These are phyloP conservation scores for Metarhizium brunneum DNA, from an alignment of 2,329 filamentous ascomycete species.

Conservation along the genomic window DNA sequence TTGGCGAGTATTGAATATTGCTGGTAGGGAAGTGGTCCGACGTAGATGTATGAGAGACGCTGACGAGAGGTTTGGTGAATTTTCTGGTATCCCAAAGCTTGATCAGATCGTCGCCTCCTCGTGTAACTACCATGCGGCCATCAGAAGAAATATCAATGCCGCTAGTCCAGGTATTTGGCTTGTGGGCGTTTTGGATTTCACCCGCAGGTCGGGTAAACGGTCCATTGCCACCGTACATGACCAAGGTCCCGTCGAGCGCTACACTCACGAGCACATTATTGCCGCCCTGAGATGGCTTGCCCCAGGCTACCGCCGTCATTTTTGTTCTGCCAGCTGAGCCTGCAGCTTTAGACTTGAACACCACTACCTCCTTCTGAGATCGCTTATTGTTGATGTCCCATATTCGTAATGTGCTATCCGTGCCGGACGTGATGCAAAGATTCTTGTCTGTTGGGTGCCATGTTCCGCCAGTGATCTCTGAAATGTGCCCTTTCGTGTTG, in stretches of 20 bases:
- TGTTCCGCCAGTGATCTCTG: conserved; percentile 77
- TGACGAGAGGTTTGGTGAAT: conserved; percentile 82
- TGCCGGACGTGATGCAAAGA: conserved; percentile 80
- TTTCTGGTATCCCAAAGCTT: conserved; percentile 97
- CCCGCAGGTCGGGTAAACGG: conserved; percentile 74
- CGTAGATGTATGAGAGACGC: conserved; percentile 69
- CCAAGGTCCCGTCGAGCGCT: conserved; percentile 79
- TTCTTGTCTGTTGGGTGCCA: conserved; percentile 88
- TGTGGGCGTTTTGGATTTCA: conserved; percentile 79
- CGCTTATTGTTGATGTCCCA: conserved; percentile 94
- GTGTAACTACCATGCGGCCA: conserved; percentile 80
- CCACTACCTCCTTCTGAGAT: conserved; percentile 84
- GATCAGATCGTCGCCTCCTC: conserved; percentile 84
- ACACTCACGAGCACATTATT: conserved; percentile 71
- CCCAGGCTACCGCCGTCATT: conserved; percentile 92
- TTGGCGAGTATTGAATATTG: conserved; percentile 85
- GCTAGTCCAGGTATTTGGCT: conserved; percentile 77
- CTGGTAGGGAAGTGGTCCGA: conserved; percentile 75
- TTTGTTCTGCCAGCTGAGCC: conserved; percentile 83
- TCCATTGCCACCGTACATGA: conserved; percentile 87
- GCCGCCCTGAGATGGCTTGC: conserved; percentile 63
- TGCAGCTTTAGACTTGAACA: conserved; percentile 86
- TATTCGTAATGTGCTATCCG: conserved; percentile 89
- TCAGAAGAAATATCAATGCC: conserved; percentile 86
- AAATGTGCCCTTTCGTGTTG: conserved; percentile 93